phyloP scores from a whole-genome alignment of 2,329 filamentous ascomycete species.

The Ascosphaera apis region DNA sequence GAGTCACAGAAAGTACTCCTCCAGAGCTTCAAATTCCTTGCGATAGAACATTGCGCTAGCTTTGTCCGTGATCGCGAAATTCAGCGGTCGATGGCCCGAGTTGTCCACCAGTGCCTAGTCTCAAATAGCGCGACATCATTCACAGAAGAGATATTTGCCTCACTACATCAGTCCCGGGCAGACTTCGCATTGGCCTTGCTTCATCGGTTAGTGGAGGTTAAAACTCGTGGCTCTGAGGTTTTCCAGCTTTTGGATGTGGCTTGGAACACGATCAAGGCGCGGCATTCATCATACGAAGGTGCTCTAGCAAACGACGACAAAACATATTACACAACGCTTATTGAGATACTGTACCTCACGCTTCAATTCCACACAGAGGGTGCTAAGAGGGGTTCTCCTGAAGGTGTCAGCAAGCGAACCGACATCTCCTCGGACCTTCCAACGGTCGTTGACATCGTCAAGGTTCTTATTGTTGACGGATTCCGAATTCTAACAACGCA shows the following conservation, averaged over 20 bases:
- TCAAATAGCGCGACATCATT: conserved; percentile 52
- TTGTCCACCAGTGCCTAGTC: conserved; percentile 53
- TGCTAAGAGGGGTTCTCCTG: conserved; percentile 13
- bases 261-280: conserved; percentile 35
- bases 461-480: conserved; percentile 54
- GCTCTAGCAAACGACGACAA: conserved; percentile 33
- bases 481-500: conserved; percentile 62
- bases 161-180: conserved; percentile 51
- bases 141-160: conserved; percentile 59
- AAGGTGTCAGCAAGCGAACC: conserved; percentile 15
- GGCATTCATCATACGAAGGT: conserved; percentile 34
- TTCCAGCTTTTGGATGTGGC: conserved; percentile 31
- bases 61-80: conserved; percentile 31
- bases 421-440: conserved; percentile 24
- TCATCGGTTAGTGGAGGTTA: conserved; percentile 46
- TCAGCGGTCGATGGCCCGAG: conserved; percentile 46
- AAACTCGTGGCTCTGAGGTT: conserved; percentile 27
- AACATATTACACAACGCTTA: conserved; percentile 57
- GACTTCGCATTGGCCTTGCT: conserved; percentile 64
- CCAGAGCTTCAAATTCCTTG: conserved; percentile 70
- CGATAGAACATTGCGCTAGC: conserved; percentile 57
- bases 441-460: conserved; percentile 55
- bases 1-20: conserved; percentile 82
- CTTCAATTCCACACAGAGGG: conserved; percentile 31
- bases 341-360: conserved; percentile 67